These are phyloP conservation scores for Wickerhamiella parazyma DNA, from an alignment of 805 yeast genomes.

Conservation along the genomic window DNA sequence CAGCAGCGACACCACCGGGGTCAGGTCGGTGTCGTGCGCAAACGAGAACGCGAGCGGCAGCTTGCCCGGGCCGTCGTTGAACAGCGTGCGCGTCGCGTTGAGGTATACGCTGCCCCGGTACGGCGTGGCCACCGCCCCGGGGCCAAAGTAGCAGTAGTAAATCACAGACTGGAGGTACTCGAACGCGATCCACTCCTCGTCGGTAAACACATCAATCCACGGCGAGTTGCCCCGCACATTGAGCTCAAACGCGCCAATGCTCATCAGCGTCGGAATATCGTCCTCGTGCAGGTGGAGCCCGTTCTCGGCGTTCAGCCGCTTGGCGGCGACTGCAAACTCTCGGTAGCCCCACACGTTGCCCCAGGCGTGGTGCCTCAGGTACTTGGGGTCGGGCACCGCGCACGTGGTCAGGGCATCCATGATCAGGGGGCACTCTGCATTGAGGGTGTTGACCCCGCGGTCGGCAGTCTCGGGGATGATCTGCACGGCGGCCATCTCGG, in stretches of 20 bases:
- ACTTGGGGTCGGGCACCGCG: conserved; percentile 4
- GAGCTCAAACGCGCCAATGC: conserved; percentile 38
- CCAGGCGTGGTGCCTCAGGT: not conserved
- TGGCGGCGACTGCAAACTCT: conserved; percentile 16
- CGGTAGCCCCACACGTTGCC: conserved; percentile 8
- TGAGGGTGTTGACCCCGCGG: conserved; percentile 20
- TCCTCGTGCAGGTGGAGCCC: conserved; percentile 26
- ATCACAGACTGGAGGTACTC: conserved; percentile 18
- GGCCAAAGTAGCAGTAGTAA: conserved; percentile 23
- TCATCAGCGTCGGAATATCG: conserved; percentile 32
- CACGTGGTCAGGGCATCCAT: conserved; percentile 11
- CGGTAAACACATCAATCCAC: conserved; percentile 24
- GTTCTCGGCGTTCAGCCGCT: conserved; percentile 18
- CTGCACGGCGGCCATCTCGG: conserved; percentile 18
- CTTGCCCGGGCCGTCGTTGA: conserved; percentile 27
- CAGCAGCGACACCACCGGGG: conserved; percentile 34
- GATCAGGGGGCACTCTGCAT: conserved; percentile 10
- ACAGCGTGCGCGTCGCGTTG: conserved; percentile 36
- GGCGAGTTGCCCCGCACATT: conserved; percentile 37
- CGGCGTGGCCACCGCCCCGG: conserved; percentile 19
- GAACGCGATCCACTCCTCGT: conserved; percentile 22
- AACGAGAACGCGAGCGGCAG: conserved; percentile 34
- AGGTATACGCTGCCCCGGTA: conserved; percentile 34
- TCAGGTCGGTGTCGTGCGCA: conserved; percentile 49
- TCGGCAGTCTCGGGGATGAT: conserved; percentile 16